Evolutionary conservation across 345 rosid species (phyloP).

Genomic region (Crucihimalaya himalaica): DNA sequence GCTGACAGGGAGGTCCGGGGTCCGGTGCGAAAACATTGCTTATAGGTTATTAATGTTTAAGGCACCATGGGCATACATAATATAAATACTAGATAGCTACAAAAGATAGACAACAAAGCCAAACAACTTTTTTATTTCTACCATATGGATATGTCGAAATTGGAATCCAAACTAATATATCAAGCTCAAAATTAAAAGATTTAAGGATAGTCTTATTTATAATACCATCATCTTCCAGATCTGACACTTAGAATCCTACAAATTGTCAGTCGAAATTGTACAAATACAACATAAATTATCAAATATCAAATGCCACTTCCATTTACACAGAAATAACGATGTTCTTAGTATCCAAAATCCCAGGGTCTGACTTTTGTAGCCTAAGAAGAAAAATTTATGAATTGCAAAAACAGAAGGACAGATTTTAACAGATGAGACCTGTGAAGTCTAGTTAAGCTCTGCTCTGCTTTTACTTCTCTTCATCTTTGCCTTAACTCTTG

Average conservation of each 20-base stretch:
- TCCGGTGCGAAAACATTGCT: too few species aligned
- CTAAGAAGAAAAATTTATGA: slow-evolving; percentile 13
- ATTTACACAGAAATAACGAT: slow-evolving; percentile 25
- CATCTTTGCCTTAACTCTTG: slow-evolving; percentile 96
- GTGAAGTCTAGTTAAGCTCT: slow-evolving; percentile 52
- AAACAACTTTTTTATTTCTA: too few species aligned
- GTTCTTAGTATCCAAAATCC: slow-evolving; percentile 11
- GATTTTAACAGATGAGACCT: neutral
- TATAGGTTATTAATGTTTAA: too few species aligned
- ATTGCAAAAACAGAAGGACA: neutral
- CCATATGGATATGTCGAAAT: too few species aligned
- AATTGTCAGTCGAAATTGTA: neutral
- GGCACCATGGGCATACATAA: too few species aligned
- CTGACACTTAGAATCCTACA: neutral
- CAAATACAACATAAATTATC: slow-evolving; percentile 11
- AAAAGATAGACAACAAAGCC: too few species aligned
- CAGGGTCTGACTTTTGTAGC: slow-evolving; percentile 4
- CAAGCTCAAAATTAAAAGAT: too few species aligned
- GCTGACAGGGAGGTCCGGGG: too few species aligned
- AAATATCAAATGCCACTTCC: slow-evolving; percentile 30
- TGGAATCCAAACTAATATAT: too few species aligned
- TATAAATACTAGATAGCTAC: too few species aligned
- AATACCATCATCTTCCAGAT: neutral
- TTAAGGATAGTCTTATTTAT: too few species aligned
- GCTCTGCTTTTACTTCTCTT: slow-evolving; percentile 83